Evolutionary conservation across 306 rosid species (phyloP), one percentile per base, ranked within the genome.

Genomic region (Trichosanthes cucumerina): DNA sequence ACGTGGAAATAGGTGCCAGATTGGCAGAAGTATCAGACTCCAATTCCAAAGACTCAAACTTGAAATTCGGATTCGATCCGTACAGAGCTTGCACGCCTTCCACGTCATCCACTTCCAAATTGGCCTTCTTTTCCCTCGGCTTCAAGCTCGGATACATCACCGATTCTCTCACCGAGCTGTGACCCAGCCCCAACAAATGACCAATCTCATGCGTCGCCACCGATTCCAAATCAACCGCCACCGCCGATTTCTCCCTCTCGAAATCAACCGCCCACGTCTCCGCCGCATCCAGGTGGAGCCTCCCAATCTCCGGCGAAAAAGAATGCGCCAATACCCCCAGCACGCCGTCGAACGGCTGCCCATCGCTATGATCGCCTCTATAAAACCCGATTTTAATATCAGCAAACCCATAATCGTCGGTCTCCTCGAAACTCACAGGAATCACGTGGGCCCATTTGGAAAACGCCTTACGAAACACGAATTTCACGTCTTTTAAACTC

Each of bases 141-240:
- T 83, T 88, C 82, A 93, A 80, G 69, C 90, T 91, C 2, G 98
- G 97, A 70, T 89, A 93, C 97, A 93, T 93, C 1, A 93, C 91
- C 0, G 96, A 89, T 65, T 89, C 92, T 28, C 80, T 87, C 13
- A 88, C 90, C 7, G 78, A 33, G 58, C 96, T 91, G 68, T 93
- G 98, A 3, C 89, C 94, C 75, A 93, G 70, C 36, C 98, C 97
- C 24, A 93, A 81, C 88, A 93, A 39, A 79, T 93, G 98, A 5
- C 98, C 98, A 9, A 91, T 93, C 88, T 93, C 98, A 34, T 93
- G 97, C 1, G 89, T 83, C 6, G 90, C 97, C 50, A 93, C 96
- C 4, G 98, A 93, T 57, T 93, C 98, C 84, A 93, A 82, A 78
- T 93, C 96, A 21, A 93, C 79, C 0, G 98, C 98, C 83, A 82